Evolutionary conservation across 2,329 filamentous ascomycete species (phyloP), one percentile per base, ranked within the genome.

Genomic region (Penicillium sp.): DNA sequence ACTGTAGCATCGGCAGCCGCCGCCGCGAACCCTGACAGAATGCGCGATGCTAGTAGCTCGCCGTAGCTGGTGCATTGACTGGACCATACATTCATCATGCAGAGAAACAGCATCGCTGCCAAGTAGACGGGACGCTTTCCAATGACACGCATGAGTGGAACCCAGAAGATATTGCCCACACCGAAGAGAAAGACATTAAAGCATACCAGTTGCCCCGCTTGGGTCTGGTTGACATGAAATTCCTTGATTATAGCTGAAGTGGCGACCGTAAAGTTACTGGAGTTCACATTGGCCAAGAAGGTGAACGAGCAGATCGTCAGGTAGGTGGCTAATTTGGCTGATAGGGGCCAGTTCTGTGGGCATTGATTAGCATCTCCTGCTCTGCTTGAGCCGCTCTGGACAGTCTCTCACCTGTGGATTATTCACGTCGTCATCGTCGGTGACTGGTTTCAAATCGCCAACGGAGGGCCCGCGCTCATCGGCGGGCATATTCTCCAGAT

Each of bases 101-200:
- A 64, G 21, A 76, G 65, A 0, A 70, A 27, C 1, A 71, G 46
- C 55, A 76, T 65, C 3, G 74, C 68, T 7, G 72, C 16, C 3
- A 77, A 62, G 27, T 76, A 76, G 13, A 76, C 71, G 0, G 74
- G 75, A 16, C 74, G 65, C 49, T 76, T 76, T 2, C 75, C 75
- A 19, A 67, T 44, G 2, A 68, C 62, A 1, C 64, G 60, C 65
- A 67, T 66, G 19, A 68, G 54, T 0, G 65, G 65, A 0, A 69
- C 67, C 67, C 65, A 69, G 47, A 66, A 62, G 33, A 66, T 58
- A 45, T 67, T 67, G 0, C 65, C 67, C 24, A 68, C 47, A 2
- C 67, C 67, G 10, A 69, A 63, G 1, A 67, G 54, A 46, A 69
- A 66, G 13, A 69, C 65, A 37, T 69, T 68, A 51, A 69, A 65